These are phyloP conservation scores for Sphaerobolus stellatus DNA, from an alignment of 1,284 basidiomycete genomes.

Conservation along the genomic window DNA sequence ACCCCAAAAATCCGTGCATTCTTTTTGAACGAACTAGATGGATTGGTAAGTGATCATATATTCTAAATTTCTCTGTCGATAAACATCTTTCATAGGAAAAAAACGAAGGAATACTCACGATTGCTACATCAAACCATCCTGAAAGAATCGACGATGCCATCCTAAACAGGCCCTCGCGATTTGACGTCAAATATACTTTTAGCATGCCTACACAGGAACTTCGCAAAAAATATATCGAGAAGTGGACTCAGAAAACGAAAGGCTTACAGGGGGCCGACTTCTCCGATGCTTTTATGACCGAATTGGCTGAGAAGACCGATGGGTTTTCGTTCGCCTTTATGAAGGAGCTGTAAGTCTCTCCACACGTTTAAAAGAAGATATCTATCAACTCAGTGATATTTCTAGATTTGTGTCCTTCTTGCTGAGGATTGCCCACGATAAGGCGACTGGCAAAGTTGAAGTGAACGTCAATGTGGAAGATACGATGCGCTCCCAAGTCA, in stretches of 20 bases:
- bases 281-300: constrained; percentile 18
- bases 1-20: constrained; percentile 38
- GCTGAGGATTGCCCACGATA: not conserved
- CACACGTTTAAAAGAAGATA: not conserved
- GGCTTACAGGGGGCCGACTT: not conserved
- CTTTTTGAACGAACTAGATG: constrained; percentile 49
- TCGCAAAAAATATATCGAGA: constrained; percentile 22
- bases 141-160: constrained; percentile 47
- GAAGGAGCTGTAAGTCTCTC: constrained; percentile 28
- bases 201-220: constrained; percentile 23
- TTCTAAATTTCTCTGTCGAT: constrained; percentile 2
- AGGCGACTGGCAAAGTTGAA: too few species aligned
- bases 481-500: not conserved
- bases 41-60: constrained; percentile 26
- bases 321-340: constrained; percentile 32
- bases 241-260: constrained; percentile 27
- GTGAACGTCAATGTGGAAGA: not conserved
- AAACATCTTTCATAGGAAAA: constrained; percentile 24
- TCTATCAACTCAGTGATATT: not conserved
- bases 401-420: not conserved
- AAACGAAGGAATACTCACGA: constrained; percentile 43
- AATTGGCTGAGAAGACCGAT: constrained; percentile 26
- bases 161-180: constrained; percentile 47
- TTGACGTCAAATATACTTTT: constrained; percentile 49
- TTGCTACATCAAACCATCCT: constrained; percentile 50